Percentiles rank a stretch among this genome's conserved stretches.
phyloP scores from a whole-genome alignment of 1,284 basidiomycete species.

The Xanthoconium separans region DNA sequence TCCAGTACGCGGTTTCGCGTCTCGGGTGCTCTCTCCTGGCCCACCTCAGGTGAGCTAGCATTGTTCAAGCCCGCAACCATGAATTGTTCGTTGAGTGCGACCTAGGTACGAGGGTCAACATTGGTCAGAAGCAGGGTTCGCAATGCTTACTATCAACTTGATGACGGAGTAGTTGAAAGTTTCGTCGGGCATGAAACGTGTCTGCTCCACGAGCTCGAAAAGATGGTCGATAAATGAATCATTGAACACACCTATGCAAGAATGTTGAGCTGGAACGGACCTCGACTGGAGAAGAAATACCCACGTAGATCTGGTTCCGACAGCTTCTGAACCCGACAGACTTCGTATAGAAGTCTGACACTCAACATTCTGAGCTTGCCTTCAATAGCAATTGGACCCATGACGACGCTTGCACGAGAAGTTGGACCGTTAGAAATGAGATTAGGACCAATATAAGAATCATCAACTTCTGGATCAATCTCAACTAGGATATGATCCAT shows the following conservation, averaged over 20 bases:
- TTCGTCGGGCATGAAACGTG: constrained; percentile 86
- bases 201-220: constrained; percentile 93
- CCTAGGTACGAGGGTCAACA: constrained; percentile 43
- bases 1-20: constrained; percentile 77
- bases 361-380: constrained; percentile 73
- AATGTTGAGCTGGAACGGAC: constrained; percentile 4
- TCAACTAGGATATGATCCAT: constrained; percentile 78
- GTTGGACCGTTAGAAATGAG: constrained; percentile 35
- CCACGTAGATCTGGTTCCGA: constrained; percentile 71
- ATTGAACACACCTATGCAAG: constrained; percentile 65
- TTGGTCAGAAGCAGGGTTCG: not conserved
- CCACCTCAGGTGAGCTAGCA: constrained; percentile 18
- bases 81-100: constrained; percentile 96
- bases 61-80: constrained; percentile 75
- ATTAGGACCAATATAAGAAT: constrained; percentile 49
- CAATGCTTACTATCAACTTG: constrained; percentile 75
- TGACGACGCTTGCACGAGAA: constrained; percentile 37
- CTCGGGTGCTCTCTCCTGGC: constrained; percentile 31
- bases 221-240: constrained; percentile 87
- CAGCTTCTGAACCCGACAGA: constrained; percentile 86
- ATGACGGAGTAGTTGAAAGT: constrained; percentile 93
- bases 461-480: constrained; percentile 65
- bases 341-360: constrained; percentile 82
- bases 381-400: constrained; percentile 71
- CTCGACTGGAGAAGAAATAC: constrained; percentile 28